A percentile compares a stretch with the other conserved stretches of the same genome.
Evolutionary conservation across 208 protist genomes (phyloP).

Genomic region (Trypanosoma cruzi): DNA sequence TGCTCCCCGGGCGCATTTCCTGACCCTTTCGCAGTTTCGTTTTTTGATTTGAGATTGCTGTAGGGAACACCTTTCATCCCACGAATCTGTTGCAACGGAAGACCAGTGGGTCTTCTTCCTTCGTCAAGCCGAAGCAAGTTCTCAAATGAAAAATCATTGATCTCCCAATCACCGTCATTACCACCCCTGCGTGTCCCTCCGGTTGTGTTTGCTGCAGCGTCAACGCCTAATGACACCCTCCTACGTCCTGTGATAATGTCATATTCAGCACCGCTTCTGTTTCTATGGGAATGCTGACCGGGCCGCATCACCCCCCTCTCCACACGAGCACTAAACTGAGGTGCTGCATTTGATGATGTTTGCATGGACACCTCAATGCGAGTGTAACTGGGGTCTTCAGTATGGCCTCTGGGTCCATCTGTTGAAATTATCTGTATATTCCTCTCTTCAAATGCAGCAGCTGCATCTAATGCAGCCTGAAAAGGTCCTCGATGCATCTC

Average conservation of each 20-base stretch:
- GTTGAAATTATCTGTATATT: neutral
- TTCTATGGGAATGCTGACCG: neutral
- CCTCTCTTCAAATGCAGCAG: neutral
- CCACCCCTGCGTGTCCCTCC: neutral
- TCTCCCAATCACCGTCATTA: conserved; percentile 28
- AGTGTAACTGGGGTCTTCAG: neutral
- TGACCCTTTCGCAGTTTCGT: neutral
- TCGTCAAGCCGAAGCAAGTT: conserved; percentile 35
- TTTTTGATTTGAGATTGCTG: neutral
- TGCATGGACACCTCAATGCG: conserved; percentile 5
- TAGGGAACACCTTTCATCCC: conserved; percentile 17
- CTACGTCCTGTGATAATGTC: conserved; percentile 17
- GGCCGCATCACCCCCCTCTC: neutral
- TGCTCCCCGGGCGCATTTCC: neutral
- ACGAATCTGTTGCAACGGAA: conserved; percentile 34
- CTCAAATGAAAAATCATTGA: conserved; percentile 45
- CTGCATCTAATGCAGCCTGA: neutral
- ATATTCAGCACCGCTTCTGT: conserved; percentile 17
- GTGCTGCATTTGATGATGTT: neutral
- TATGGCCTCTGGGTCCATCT: neutral
- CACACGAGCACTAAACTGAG: conserved; percentile 2
- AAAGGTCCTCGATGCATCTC: neutral
- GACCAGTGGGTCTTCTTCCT: conserved; percentile 17
- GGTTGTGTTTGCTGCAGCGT: neutral
- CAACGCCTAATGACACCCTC: neutral